Percentiles rank a stretch among this genome's conserved stretches.
These are phyloP conservation scores for Nakaseomyces nivariensis DNA, from an alignment of 1,139 yeast genomes.

Conservation along the genomic window DNA sequence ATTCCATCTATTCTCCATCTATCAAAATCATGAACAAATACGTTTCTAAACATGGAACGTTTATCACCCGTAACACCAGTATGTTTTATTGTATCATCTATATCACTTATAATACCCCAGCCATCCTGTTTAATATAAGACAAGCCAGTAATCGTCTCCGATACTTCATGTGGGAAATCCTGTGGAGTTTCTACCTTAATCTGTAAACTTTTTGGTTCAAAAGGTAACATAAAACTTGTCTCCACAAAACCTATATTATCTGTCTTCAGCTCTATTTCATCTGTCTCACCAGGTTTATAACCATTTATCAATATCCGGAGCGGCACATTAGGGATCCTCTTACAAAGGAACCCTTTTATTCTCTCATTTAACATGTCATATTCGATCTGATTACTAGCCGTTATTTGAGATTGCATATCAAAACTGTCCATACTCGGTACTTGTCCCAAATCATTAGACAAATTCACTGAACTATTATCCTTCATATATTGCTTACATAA, in stretches of 20 bases:
- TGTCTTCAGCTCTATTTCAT: constrained; percentile 25
- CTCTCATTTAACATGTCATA: constrained; percentile 41
- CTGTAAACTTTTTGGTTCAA: constrained; percentile 42
- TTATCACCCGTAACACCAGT: constrained; percentile 89
- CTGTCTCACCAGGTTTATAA: constrained; percentile 28
- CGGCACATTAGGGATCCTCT: constrained; percentile 46
- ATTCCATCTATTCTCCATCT: constrained; percentile 69
- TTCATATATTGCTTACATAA: constrained; percentile 64
- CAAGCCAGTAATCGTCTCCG: constrained; percentile 7
- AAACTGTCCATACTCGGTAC: background rate
- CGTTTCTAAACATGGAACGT: constrained; percentile 67
- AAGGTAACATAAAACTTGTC: constrained; percentile 39
- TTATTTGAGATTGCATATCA: background rate
- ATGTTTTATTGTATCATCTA: constrained; percentile 85
- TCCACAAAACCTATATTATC: constrained; percentile 56
- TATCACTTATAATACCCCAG: constrained; percentile 74
- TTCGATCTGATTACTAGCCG: constrained; percentile 7
- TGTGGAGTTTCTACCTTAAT: constrained; percentile 22
- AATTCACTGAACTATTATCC: constrained; percentile 21
- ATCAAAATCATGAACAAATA: constrained; percentile 54
- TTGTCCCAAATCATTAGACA: constrained; percentile 7
- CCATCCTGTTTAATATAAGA: constrained; percentile 30
- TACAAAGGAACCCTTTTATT: constrained; percentile 50
- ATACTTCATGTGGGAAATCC: background rate
- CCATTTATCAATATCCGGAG: constrained; percentile 42